A percentile compares a stretch with the other conserved stretches of the same genome.
phyloP scores from a whole-genome alignment of 257 asterid species.

The Przewalskia tangutica region DNA sequence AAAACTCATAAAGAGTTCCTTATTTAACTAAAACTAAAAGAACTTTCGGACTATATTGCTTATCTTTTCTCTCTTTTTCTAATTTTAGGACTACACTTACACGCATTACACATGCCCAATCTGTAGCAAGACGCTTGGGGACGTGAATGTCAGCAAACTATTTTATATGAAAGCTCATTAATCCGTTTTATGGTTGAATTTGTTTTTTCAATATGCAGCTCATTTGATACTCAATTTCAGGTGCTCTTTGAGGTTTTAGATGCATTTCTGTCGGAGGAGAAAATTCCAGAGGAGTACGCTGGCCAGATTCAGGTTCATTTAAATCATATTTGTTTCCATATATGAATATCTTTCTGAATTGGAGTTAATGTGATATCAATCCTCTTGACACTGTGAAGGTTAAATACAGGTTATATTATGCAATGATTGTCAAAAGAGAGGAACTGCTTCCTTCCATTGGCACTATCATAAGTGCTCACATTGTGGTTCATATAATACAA shows the following conservation, averaged over 20 bases:
- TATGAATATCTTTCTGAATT: background rate
- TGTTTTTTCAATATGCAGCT: background rate
- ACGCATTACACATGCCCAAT: conserved; percentile 78
- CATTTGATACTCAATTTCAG: conserved; percentile 23
- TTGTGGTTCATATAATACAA: conserved; percentile 79
- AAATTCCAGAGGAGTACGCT: conserved; percentile 69
- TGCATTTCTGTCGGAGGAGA: conserved; percentile 68
- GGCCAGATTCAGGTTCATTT: conserved; percentile 55
- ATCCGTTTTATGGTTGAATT: background rate
- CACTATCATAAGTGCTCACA: conserved; percentile 69
- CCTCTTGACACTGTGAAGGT: conserved; percentile 3
- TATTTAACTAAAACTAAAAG: background rate
- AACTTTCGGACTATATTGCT: conserved; percentile 1
- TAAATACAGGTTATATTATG: conserved; percentile 61
- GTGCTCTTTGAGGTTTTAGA: conserved; percentile 71
- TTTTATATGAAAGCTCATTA: background rate
- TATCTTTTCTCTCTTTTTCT: conserved; percentile 2
- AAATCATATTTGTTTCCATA: conserved; percentile 5
- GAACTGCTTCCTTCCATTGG: conserved; percentile 69
- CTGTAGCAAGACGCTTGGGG: conserved; percentile 91
- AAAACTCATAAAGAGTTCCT: background rate
- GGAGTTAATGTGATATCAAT: background rate
- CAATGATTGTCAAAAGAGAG: conserved; percentile 80
- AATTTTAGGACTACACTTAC: conserved; percentile 60
- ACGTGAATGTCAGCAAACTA: conserved; percentile 61